Evolutionary conservation across 1,139 yeast genomes (phyloP).

Genomic region (Pichia sp.): DNA sequence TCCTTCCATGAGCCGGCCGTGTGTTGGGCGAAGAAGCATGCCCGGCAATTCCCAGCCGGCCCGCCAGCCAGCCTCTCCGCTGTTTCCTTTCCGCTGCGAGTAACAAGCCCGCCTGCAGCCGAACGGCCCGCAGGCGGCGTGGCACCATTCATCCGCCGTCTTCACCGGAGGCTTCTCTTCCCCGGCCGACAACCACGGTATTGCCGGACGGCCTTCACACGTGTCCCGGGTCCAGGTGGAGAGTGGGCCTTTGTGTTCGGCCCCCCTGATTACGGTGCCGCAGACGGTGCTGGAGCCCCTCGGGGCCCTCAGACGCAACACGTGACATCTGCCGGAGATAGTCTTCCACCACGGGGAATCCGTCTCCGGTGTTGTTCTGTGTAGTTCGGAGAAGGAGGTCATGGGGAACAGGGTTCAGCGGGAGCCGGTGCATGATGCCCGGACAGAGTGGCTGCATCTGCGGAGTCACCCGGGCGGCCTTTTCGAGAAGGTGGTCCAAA

Average conservation of each 20-base stretch:
- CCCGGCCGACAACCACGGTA: too few species aligned
- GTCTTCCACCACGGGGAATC: neutral
- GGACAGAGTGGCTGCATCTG: neutral
- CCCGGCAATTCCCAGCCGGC: neutral
- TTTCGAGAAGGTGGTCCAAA: slow-evolving; percentile 3
- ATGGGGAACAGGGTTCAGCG: neutral
- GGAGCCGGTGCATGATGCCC: neutral
- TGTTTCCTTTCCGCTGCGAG: neutral
- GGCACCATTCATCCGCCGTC: neutral
- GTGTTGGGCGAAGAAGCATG: neutral
- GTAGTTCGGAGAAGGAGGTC: neutral
- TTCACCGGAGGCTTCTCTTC: neutral
- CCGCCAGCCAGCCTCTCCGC: too few species aligned
- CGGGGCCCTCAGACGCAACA: neutral
- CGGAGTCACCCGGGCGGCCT: neutral
- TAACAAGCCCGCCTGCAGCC: neutral
- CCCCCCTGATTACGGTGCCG: neutral
- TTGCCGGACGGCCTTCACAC: too few species aligned
- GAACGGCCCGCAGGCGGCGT: neutral
- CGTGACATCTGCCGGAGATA: neutral
- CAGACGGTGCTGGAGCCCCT: neutral
- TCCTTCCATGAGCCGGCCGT: neutral
- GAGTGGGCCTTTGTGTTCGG: neutral
- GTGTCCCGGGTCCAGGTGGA: neutral
- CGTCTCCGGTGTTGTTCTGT: neutral